Evolutionary conservation across 805 yeast genomes (phyloP).

Genomic region (Suhomyces emberorum): DNA sequence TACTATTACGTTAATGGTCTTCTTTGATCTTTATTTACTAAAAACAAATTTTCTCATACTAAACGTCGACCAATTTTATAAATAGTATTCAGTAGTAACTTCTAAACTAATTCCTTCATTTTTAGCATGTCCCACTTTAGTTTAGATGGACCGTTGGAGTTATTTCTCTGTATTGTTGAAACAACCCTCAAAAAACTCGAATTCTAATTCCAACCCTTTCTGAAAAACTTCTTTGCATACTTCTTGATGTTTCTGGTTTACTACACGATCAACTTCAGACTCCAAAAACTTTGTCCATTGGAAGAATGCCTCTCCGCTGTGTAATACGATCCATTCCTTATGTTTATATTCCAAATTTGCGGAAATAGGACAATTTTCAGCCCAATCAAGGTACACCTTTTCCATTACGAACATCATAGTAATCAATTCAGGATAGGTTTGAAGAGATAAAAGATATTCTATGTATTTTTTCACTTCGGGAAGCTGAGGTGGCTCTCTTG

Average conservation of each 20-base stretch:
- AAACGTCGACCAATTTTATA: too few species aligned
- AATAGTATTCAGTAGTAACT: too few species aligned
- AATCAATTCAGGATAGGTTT: conserved; percentile 39
- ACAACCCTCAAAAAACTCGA: conserved; percentile 47
- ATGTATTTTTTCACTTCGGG: conserved; percentile 39
- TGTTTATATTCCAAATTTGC: conserved; percentile 40
- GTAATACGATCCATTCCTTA: conserved; percentile 51
- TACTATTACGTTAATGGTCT: too few species aligned
- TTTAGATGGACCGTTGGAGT: too few species aligned
- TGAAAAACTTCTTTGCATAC: conserved; percentile 24
- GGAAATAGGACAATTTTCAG: conserved; percentile 24
- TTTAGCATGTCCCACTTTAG: too few species aligned
- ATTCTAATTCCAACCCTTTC: conserved; percentile 38
- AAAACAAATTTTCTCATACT: too few species aligned
- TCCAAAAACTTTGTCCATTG: conserved; percentile 47
- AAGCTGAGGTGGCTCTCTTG: conserved; percentile 16
- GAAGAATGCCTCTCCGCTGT: conserved; percentile 47
- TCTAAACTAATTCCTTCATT: too few species aligned
- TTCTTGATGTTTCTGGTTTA: conserved; percentile 18
- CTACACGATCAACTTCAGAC: conserved; percentile 40
- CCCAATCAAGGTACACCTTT: conserved; percentile 52
- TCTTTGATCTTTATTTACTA: too few species aligned
- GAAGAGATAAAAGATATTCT: conserved; percentile 28
- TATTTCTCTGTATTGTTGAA: conserved; percentile 12
- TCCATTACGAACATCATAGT: conserved; percentile 48